A percentile compares a stretch with the other conserved stretches of the same genome.
phyloP scores from a whole-genome alignment of 1,284 basidiomycete species.

The Trametes hirsuta region DNA sequence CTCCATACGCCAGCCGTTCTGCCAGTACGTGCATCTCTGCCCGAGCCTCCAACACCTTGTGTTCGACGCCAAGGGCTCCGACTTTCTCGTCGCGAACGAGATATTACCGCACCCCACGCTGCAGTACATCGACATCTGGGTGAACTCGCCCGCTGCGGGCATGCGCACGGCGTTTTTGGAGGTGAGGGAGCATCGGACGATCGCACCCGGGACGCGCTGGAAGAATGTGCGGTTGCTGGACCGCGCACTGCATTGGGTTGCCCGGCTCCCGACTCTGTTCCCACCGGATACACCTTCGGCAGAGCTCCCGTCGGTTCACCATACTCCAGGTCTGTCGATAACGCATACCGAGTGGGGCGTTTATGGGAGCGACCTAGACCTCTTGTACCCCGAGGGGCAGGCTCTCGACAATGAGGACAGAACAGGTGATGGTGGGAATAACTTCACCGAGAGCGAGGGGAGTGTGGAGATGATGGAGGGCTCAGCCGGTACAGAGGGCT shows the following conservation, averaged over 20 bases:
- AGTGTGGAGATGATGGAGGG: too few species aligned
- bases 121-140: conserved; percentile 16
- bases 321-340: conserved; percentile 6
- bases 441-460: too few species aligned
- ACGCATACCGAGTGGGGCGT: conserved; percentile 14
- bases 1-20: background rate
- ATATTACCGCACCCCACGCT: conserved; percentile 16
- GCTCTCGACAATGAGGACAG: too few species aligned
- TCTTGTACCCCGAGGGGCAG: background rate
- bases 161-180: background rate
- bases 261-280: conserved; percentile 5
- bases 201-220: conserved; percentile 8
- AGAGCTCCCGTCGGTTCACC: conserved; percentile 8
- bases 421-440: too few species aligned
- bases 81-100: background rate
- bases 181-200: background rate
- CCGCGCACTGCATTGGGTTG: conserved; percentile 9
- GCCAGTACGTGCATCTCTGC: conserved; percentile 11
- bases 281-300: conserved; percentile 7
- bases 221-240: conserved; percentile 20
- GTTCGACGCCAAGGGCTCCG: conserved; percentile 2
- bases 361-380: conserved; percentile 14
- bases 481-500: too few species aligned
- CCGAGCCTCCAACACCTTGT: conserved; percentile 15
- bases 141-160: conserved; percentile 1